These are phyloP conservation scores for Balamuthia mandrillaris DNA, from an alignment of 208 protist genomes.

Conservation along the genomic window DNA sequence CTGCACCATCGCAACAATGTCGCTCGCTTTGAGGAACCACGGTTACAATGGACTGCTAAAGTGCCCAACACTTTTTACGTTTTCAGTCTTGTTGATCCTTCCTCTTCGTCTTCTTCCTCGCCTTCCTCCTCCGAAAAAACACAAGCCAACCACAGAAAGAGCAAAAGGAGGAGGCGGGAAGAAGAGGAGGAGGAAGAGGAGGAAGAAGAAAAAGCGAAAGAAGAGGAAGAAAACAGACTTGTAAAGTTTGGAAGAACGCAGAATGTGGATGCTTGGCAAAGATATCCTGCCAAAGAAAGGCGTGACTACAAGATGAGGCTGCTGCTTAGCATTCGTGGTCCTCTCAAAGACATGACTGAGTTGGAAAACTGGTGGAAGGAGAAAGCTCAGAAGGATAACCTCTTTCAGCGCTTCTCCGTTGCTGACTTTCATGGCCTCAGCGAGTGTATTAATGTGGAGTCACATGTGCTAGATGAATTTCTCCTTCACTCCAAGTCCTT, in stretches of 20 bases:
- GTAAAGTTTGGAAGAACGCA: neutral
- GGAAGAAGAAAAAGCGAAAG: no score
- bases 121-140: no score
- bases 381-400: neutral
- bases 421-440: constrained; percentile 7
- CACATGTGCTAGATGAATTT: constrained; percentile 12
- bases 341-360: neutral
- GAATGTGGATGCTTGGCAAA: constrained; percentile 12
- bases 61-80: constrained; percentile 36
- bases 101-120: no score
- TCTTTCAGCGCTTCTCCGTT: constrained; percentile 4
- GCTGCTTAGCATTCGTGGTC: neutral
- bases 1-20: constrained; percentile 19
- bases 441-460: neutral
- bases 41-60: neutral
- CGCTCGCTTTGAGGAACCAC: neutral
- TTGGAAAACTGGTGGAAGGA: constrained; percentile 34
- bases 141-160: no score
- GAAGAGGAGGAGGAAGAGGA: constrained; percentile 22
- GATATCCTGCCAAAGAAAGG: neutral
- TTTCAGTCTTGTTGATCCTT: neutral
- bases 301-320: constrained; percentile 5
- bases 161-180: no score
- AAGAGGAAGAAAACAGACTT: no score
- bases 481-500: neutral